Base-by-base conservation (phyloP, 2,329 filamentous ascomycete genomes). In the Diaporthe ilicicola region DNA sequence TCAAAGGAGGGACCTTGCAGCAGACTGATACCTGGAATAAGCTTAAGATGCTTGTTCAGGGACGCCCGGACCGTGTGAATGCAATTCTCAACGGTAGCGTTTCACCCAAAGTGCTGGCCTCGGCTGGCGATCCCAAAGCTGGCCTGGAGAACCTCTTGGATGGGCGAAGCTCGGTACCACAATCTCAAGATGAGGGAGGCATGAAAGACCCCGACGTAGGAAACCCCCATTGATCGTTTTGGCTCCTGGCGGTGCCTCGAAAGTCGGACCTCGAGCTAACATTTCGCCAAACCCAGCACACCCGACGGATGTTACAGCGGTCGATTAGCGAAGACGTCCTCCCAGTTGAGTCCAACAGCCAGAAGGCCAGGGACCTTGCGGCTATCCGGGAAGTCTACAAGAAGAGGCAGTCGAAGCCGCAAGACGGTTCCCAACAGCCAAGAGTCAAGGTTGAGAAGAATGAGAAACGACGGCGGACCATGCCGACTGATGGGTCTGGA, bases 131-230 rank as follows among this genome's bases (percentile, higher is more conserved):
- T 37, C 34, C 48, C 15, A 59, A 51, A 42, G 29, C 22, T 42
- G 44, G 19, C 3, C 32, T 68, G 32, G 66, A 50, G 37, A 12
- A 5, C 9, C 44, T 68, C 4, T 39, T 68, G 34, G 66, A 68
- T 17, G 66, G 42, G 12, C 42, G 22, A 39, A 46, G 32, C 65
- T 37, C 37, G 27, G 37, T 22, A 29, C 15, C 17, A 46, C 44
- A 34, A 9, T 10, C 65, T 46, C 42, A 44, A 32, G 53, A 42
- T 32, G 55, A 42, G 1, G 59, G 42, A 22, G 53, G 42, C 17
- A 59, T 6, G 46, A 59, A 68, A 32, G 66, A 68, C 29, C 66
- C 66, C 27, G 66, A 68, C 39, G 66, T 68, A 68, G 32, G 66
- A 46, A 8, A 55, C 42, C 66, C 64, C 6, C 27, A 27, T 24